phyloP scores from a whole-genome alignment of 208 protist species.

The Crithidia expoeki region DNA sequence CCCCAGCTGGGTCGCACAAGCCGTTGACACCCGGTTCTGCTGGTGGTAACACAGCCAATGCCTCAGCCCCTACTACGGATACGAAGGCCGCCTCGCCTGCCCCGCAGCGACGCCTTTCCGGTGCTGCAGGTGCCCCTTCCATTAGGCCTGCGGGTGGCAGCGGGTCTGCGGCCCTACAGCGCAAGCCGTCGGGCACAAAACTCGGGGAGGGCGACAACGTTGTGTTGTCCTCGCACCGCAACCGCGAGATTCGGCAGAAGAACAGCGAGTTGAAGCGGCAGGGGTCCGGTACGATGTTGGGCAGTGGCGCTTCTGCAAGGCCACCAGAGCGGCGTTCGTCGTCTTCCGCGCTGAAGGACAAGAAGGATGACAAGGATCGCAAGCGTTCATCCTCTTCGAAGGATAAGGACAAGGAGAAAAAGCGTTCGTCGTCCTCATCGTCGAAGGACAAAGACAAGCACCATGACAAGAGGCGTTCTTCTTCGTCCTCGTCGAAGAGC shows the following conservation, averaged over 20 bases:
- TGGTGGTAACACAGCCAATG: not conserved
- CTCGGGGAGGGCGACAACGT: not conserved
- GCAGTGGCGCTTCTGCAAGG: slow-evolving; percentile 7
- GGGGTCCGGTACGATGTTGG: slow-evolving; percentile 1
- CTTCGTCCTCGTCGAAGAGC: slow-evolving; percentile 3
- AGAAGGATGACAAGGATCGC: slow-evolving; percentile 6
- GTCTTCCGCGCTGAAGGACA: not conserved
- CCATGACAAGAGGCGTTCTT: slow-evolving; percentile 11
- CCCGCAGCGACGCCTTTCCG: not conserved
- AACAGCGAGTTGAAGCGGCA: slow-evolving; percentile 45
- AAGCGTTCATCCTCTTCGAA: slow-evolving; percentile 17
- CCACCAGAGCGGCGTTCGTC: not conserved
- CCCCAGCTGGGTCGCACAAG: not conserved
- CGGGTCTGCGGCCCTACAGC: not conserved
- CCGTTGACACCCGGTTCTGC: not conserved
- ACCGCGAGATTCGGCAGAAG: slow-evolving; percentile 38
- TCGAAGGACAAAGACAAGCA: slow-evolving; percentile 8
- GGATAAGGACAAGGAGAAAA: slow-evolving; percentile 10
- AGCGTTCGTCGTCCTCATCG: slow-evolving; percentile 2
- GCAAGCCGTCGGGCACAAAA: not conserved
- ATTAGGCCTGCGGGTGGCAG: not conserved
- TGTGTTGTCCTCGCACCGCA: slow-evolving; percentile 22
- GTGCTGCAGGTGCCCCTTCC: not conserved
- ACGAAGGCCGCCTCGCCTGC: not conserved
- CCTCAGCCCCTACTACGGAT: not conserved